Conservation (phyloP, 306 rosid genomes). For the Cucurbita moschata region DNA sequence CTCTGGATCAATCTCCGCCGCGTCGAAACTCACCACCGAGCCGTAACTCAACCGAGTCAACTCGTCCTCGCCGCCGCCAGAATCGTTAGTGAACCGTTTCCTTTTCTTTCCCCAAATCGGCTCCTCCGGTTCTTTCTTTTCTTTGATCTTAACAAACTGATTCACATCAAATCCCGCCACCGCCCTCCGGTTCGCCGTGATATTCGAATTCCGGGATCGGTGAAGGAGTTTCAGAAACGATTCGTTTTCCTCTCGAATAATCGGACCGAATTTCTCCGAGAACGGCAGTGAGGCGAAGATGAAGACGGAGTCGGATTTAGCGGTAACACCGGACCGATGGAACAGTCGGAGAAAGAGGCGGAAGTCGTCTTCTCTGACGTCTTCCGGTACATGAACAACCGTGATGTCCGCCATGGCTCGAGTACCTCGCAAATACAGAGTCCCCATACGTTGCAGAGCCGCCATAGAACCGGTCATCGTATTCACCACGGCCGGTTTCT, state of each 20-base stretch:
- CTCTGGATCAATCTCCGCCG: slow-evolving; percentile 76
- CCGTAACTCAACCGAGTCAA: slow-evolving; percentile 43
- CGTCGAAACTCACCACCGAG: slow-evolving; percentile 65
- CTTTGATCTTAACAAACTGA: slow-evolving; percentile 19
- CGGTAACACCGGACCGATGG: slow-evolving; percentile 51
- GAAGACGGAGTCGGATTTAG: slow-evolving; percentile 53
- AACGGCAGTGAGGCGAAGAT: slow-evolving; percentile 28
- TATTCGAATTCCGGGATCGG: slow-evolving; percentile 13
- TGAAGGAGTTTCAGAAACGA: slow-evolving; percentile 35
- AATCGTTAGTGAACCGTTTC: slow-evolving; percentile 4
- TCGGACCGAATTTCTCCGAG: slow-evolving; percentile 15
- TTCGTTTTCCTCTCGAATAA: slow-evolving; percentile 38
- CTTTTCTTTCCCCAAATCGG: slow-evolving; percentile 50
- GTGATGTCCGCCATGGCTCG: slow-evolving; percentile 60
- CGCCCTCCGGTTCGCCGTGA: slow-evolving; percentile 5
- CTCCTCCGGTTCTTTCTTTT: slow-evolving; percentile 19
- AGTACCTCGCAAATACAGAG: slow-evolving; percentile 54
- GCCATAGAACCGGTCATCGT: not conserved
- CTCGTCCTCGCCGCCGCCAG: slow-evolving; percentile 1
- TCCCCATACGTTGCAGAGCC: slow-evolving; percentile 70
- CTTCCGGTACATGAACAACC: slow-evolving; percentile 50
- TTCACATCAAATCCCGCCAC: slow-evolving; percentile 24
- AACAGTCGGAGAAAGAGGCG: slow-evolving; percentile 49
- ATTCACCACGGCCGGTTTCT: not conserved
- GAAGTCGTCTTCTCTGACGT: slow-evolving; percentile 32